Evolutionary conservation across 2,329 filamentous ascomycete genomes (phyloP).

Genomic region (Furcasterigmium furcatum): DNA sequence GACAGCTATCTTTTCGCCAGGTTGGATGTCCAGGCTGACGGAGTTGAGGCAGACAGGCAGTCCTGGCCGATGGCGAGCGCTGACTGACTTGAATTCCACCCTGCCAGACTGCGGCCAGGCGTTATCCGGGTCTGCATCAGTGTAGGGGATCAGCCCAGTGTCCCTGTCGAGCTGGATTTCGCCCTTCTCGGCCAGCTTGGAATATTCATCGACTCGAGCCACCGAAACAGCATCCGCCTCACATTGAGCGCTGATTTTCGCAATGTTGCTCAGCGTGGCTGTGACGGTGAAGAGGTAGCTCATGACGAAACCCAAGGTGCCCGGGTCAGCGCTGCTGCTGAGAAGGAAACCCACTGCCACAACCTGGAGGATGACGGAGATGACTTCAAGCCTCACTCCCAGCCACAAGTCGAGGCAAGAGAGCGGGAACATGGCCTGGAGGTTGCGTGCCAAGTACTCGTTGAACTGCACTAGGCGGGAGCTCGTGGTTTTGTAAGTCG

Average conservation of each 20-base stretch:
- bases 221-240: slow-evolving; percentile 21
- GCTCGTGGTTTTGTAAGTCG: background rate
- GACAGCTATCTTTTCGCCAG: slow-evolving; percentile 54
- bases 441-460: background rate
- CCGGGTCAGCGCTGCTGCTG: background rate
- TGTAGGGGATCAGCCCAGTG: slow-evolving; percentile 8
- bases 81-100: slow-evolving; percentile 11
- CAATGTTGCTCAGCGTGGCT: slow-evolving; percentile 2
- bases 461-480: background rate
- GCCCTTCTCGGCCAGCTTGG: too few species aligned
- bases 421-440: background rate
- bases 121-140: slow-evolving; percentile 3
- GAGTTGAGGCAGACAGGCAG: slow-evolving; percentile 17
- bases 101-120: slow-evolving; percentile 21
- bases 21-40: slow-evolving; percentile 10
- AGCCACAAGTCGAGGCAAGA: slow-evolving; percentile 5
- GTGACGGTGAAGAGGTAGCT: slow-evolving; percentile 6
- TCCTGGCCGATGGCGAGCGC: slow-evolving; percentile 18
- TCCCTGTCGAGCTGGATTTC: too few species aligned
- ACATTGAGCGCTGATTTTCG: slow-evolving; percentile 13
- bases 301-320: slow-evolving; percentile 7
- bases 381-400: slow-evolving; percentile 2
- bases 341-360: background rate
- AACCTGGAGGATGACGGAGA: slow-evolving; percentile 3
- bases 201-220: slow-evolving; percentile 22